A percentile compares a stretch with the other conserved stretches of the same genome.
Evolutionary conservation across 192 early-diverging fungal species (phyloP).

Genomic region (Podila minutissima): DNA sequence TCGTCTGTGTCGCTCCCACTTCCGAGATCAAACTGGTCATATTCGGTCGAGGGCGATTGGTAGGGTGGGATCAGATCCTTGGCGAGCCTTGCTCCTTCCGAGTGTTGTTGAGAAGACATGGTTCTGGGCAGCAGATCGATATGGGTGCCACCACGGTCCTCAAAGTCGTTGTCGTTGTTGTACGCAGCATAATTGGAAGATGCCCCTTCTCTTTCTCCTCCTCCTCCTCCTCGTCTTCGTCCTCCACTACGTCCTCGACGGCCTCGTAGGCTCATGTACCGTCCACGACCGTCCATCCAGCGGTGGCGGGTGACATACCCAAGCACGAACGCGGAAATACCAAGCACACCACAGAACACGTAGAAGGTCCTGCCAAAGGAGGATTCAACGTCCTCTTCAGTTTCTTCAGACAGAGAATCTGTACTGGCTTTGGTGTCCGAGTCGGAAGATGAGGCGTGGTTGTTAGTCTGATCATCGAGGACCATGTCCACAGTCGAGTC

Average conservation of each 20-base stretch:
- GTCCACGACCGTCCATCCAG: slow-evolving; percentile 16
- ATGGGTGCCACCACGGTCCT: background rate
- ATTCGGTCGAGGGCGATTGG: background rate
- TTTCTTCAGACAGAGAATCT: background rate
- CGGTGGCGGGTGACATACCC: slow-evolving; percentile 18
- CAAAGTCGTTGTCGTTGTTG: background rate
- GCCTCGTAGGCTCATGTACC: slow-evolving; percentile 10
- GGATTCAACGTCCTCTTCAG: background rate
- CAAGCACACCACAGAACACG: slow-evolving; percentile 15
- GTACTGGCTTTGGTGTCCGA: background rate
- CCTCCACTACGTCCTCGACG: background rate
- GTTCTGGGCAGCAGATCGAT: background rate
- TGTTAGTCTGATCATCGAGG: background rate
- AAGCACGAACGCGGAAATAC: slow-evolving; percentile 8
- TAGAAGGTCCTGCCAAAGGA: slow-evolving; percentile 12
- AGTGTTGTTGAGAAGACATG: background rate
- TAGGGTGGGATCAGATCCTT: background rate
- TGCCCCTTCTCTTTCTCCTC: background rate
- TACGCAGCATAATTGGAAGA: background rate
- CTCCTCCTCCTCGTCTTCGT: background rate
- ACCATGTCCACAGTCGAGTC: background rate
- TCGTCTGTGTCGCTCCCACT: background rate
- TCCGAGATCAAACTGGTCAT: slow-evolving; percentile 1
- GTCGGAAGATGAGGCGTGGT: background rate
- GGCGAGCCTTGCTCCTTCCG: background rate